Percentiles rank a stretch among this genome's conserved stretches.
Evolutionary conservation across 306 rosid genomes (phyloP).

Genomic region (Vigna angularis): DNA sequence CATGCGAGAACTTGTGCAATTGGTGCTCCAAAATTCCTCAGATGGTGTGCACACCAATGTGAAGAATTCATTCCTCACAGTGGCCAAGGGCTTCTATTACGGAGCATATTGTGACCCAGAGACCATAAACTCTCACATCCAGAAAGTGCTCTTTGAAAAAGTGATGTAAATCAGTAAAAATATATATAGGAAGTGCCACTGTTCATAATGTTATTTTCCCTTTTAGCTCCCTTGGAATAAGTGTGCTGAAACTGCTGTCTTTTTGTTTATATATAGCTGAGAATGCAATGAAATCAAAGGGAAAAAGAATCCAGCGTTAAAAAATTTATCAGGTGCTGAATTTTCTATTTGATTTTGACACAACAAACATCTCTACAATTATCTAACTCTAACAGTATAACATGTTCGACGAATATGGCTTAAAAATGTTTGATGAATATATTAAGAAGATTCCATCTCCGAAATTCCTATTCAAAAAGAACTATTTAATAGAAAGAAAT

Average conservation of each 20-base stretch:
- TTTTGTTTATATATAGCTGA: background rate
- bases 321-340: too few species aligned
- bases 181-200: background rate
- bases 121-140: conserved; percentile 62
- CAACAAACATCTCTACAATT: too few species aligned
- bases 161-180: conserved; percentile 47
- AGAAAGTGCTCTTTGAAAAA: conserved; percentile 72
- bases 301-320: too few species aligned
- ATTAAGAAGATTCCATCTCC: too few species aligned
- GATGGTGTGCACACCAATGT: conserved; percentile 52
- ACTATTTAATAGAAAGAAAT: too few species aligned
- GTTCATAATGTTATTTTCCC: background rate
- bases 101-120: conserved; percentile 59
- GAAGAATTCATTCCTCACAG: conserved; percentile 65
- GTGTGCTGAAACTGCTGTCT: background rate
- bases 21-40: conserved; percentile 62
- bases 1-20: conserved; percentile 70
- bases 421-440: too few species aligned
- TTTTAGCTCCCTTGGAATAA: too few species aligned
- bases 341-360: too few species aligned
- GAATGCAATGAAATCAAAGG: too few species aligned
- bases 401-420: too few species aligned
- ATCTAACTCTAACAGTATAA: too few species aligned
- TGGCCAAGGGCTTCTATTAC: conserved; percentile 76
- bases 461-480: too few species aligned